Evolutionary conservation across 805 yeast species (phyloP).

Genomic region (Vanderwaltozyma tropicalis): DNA sequence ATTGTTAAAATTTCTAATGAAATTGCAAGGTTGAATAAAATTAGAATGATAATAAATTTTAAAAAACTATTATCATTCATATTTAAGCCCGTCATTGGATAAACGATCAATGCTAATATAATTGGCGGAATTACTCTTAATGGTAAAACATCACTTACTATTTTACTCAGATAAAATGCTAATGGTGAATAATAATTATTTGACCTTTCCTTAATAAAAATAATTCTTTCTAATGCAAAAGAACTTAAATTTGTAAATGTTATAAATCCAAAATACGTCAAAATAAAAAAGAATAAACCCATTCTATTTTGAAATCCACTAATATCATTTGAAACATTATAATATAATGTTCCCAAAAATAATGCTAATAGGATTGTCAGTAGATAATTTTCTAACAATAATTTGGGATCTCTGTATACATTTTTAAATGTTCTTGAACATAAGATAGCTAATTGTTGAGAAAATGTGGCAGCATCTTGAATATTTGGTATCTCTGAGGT

Average conservation of each 20-base stretch:
- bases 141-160: slow-evolving; percentile 86
- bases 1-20: slow-evolving; percentile 77
- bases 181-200: slow-evolving; percentile 87
- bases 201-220: slow-evolving; percentile 86
- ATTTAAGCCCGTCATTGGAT: slow-evolving; percentile 84
- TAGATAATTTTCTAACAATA: slow-evolving; percentile 75
- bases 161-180: slow-evolving; percentile 76
- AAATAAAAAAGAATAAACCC: slow-evolving; percentile 83
- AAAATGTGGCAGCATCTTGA: slow-evolving; percentile 39
- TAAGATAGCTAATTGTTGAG: slow-evolving; percentile 59
- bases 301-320: slow-evolving; percentile 94
- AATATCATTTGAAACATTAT: slow-evolving; percentile 74
- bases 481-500: slow-evolving; percentile 7
- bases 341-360: slow-evolving; percentile 80
- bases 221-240: slow-evolving; percentile 78
- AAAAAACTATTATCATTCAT: slow-evolving; percentile 66
- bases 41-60: slow-evolving; percentile 57
- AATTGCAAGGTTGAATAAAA: slow-evolving; percentile 77
- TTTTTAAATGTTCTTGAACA: slow-evolving; percentile 86
- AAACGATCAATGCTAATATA: slow-evolving; percentile 64
- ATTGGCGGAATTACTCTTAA: slow-evolving; percentile 88
- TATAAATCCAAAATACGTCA: slow-evolving; percentile 89
- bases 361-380: slow-evolving; percentile 67
- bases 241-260: slow-evolving; percentile 86
- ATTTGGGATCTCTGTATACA: slow-evolving; percentile 81